These are phyloP conservation scores for Selenicereus undatus DNA, from an alignment of 148 eudicot genomes.

Conservation along the genomic window DNA sequence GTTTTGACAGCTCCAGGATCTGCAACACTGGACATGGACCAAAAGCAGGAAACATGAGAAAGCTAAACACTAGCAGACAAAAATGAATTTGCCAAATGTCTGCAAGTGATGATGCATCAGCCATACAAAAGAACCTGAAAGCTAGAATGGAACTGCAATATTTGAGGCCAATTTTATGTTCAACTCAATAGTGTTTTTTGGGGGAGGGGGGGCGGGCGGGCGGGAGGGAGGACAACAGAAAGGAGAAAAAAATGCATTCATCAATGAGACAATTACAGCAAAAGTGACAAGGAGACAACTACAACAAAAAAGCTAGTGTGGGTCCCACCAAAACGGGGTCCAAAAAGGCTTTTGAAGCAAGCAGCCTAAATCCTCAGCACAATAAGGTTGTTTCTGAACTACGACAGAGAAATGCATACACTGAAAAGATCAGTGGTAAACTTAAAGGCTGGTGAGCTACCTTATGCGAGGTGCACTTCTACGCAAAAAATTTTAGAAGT, in stretches of 20 bases:
- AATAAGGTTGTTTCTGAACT: neutral
- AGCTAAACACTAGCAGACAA: conserved; percentile 1
- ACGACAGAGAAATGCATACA: no score
- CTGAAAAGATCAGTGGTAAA: no score
- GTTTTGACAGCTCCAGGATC: conserved; percentile 92
- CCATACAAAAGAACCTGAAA: neutral
- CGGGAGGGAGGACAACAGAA: neutral
- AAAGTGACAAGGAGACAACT: neutral
- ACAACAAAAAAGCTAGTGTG: neutral
- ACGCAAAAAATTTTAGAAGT: no score
- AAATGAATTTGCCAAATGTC: neutral
- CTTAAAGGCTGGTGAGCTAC: no score
- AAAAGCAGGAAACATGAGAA: neutral
- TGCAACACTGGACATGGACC: conserved; percentile 52
- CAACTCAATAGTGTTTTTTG: neutral
- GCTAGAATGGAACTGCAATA: neutral
- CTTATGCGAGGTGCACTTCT: no score
- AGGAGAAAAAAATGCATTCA: neutral
- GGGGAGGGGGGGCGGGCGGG: neutral
- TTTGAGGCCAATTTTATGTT: neutral
- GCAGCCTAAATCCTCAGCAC: neutral
- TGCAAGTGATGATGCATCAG: neutral
- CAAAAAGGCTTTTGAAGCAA: neutral
- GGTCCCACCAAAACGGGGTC: neutral
- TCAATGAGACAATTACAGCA: neutral